These are phyloP conservation scores for Giardia duodenalis DNA, from an alignment of 208 protist species.

Conservation along the genomic window DNA sequence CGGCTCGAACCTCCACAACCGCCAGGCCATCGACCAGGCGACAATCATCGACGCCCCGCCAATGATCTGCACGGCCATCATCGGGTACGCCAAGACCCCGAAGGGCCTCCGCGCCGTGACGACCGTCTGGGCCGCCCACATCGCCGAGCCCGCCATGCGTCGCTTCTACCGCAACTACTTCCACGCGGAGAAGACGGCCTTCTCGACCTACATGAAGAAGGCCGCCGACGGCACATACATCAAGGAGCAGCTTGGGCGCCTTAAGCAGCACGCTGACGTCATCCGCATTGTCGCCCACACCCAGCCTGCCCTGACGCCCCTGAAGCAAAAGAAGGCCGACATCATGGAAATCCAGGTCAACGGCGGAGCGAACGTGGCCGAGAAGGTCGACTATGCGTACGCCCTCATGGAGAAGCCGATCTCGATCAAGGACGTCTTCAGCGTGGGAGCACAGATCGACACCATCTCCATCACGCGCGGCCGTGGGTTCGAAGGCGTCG, in stretches of 20 bases:
- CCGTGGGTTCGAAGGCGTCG: slow-evolving; percentile 88
- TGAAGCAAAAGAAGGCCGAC: slow-evolving; percentile 88
- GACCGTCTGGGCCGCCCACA: slow-evolving; percentile 89
- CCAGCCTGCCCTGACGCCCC: slow-evolving; percentile 71
- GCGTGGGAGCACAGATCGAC: slow-evolving; percentile 35
- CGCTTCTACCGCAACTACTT: slow-evolving; percentile 97
- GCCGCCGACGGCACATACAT: slow-evolving; percentile 55
- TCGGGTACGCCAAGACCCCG: slow-evolving; percentile 88
- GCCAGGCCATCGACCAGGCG: slow-evolving; percentile 91
- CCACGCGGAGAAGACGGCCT: slow-evolving; percentile 84
- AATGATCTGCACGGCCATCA: slow-evolving; percentile 88
- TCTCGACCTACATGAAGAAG: slow-evolving; percentile 70
- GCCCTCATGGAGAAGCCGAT: slow-evolving; percentile 84
- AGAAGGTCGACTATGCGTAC: slow-evolving; percentile 82
- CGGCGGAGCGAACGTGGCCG: slow-evolving; percentile 68
- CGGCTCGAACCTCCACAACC: slow-evolving; percentile 83
- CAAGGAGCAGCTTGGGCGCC: slow-evolving; percentile 62
- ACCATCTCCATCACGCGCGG: slow-evolving; percentile 50
- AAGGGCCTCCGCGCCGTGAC: slow-evolving; percentile 79
- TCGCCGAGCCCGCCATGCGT: slow-evolving; percentile 73
- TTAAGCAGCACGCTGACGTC: slow-evolving; percentile 80
- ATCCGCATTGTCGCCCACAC: slow-evolving; percentile 93
- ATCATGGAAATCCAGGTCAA: slow-evolving; percentile 97
- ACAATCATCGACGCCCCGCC: slow-evolving; percentile 91
- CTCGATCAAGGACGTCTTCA: slow-evolving; percentile 56